Evolutionary conservation across 208 protist species (phyloP).

Genomic region (Trypanosoma cruzi): DNA sequence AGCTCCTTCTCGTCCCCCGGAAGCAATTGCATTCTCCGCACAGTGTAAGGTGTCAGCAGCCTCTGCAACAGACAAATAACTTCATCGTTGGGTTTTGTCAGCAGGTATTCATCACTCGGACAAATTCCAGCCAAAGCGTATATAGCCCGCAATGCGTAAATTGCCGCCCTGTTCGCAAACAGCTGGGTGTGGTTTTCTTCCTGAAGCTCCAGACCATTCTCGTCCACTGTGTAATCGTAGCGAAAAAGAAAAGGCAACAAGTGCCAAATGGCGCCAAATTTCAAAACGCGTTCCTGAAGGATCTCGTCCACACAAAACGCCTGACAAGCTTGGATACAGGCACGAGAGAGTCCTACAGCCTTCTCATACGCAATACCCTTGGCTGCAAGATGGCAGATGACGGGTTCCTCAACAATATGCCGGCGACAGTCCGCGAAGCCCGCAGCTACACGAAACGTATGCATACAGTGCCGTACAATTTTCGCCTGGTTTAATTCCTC

Average conservation of each 20-base stretch:
- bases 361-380: slow-evolving; percentile 71
- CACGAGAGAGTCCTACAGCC: slow-evolving; percentile 50
- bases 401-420: slow-evolving; percentile 49
- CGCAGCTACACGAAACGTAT: slow-evolving; percentile 73
- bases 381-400: slow-evolving; percentile 55
- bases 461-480: slow-evolving; percentile 71
- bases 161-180: slow-evolving; percentile 72
- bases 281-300: slow-evolving; percentile 70
- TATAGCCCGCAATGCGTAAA: slow-evolving; percentile 68
- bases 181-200: slow-evolving; percentile 86
- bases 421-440: slow-evolving; percentile 72
- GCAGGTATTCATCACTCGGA: slow-evolving; percentile 15
- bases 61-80: slow-evolving; percentile 51
- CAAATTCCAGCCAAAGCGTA: slow-evolving; percentile 57
- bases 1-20: slow-evolving; percentile 48
- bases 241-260: slow-evolving; percentile 81
- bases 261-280: slow-evolving; percentile 83
- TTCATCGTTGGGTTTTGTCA: slow-evolving; percentile 39
- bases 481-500: slow-evolving; percentile 57
- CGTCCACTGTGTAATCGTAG: slow-evolving; percentile 92
- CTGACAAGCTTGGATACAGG: slow-evolving; percentile 79
- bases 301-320: slow-evolving; percentile 52
- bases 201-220: slow-evolving; percentile 54
- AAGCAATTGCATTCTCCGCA: slow-evolving; percentile 52
- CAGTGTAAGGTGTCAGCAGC: slow-evolving; percentile 85